Evolutionary conservation across 192 early-diverging fungal species (phyloP), one percentile per base, ranked within the genome.

Genomic region (Rhizoclosmatium globosum): DNA sequence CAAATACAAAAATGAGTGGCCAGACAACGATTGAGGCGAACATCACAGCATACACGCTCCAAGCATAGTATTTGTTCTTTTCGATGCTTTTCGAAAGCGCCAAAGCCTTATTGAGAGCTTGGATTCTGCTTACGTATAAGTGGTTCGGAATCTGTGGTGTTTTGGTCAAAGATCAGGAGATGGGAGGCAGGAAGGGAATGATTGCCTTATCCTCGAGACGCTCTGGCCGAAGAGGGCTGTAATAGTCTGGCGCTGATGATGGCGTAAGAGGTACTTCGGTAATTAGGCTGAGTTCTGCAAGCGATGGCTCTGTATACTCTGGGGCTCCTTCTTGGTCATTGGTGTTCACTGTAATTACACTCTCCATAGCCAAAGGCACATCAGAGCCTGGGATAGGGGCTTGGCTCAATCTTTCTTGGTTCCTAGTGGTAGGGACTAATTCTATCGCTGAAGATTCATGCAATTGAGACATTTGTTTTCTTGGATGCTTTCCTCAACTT

Each of bases 171-270:
- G 19, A 56, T 56, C 19, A 56, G 53, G 53, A n/a, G 53, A 56
- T 9, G 53, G 53, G 53, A n/a, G n/a, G n/a, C n/a, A n/a, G 53
- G 53, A 15, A 62, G 21, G 0, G 21, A 19, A 17, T 47, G 17
- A 47, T 56, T 11, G 53, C 69, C 31, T 74, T 74, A 44, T 74
- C 72, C 38, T 74, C 72, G 6, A 74, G 13, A 15, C 59, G 31
- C 3, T 60, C 57, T 2, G 72, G 72, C 3, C 72, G 56, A n/a
- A 46, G 7, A 7, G 45, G 39, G 19, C 21, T 23, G 42, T 45
- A 74, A 38, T 23, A 59, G 44, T 62, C 44, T 17, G 70, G 70
- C 7, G n/a, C 38, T 13, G 23, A 4, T 2, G 21, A n/a, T 9
- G 19, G 23, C 7, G 57, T 62, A 39, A 74, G 21, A 9, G 7